phyloP scores from a whole-genome alignment of 2,329 filamentous ascomycete species.

The Coleophoma cylindrospora region DNA sequence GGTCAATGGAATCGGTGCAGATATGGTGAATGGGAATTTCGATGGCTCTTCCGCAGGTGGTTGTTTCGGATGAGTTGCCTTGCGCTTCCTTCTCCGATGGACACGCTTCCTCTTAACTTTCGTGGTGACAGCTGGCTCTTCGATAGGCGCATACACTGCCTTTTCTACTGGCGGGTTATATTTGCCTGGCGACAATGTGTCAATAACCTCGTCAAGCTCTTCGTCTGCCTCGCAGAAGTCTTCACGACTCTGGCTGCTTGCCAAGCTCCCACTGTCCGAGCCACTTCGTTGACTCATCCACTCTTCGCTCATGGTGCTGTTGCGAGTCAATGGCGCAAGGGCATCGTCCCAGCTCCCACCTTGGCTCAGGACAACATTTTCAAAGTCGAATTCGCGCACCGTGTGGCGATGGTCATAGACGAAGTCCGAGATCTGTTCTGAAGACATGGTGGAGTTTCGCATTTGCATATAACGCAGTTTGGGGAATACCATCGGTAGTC shows the following conservation, averaged over 20 bases:
- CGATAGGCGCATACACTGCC: neutral
- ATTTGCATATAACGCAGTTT: constrained; percentile 64
- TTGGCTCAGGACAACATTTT: constrained; percentile 64
- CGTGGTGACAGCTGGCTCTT: constrained; percentile 7
- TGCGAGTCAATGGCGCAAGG: constrained; percentile 61
- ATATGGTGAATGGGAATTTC: neutral
- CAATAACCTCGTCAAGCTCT: constrained; percentile 14
- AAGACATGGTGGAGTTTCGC: constrained; percentile 68
- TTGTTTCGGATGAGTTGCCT: constrained; percentile 27
- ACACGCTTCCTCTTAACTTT: constrained; percentile 41
- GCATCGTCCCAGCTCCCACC: constrained; percentile 77
- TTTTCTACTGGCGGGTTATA: constrained; percentile 1
- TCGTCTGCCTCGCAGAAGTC: constrained; percentile 18
- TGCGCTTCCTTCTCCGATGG: constrained; percentile 23
- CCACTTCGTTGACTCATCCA: constrained; percentile 30
- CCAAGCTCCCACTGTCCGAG: constrained; percentile 18
- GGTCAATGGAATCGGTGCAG: neutral
- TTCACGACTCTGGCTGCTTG: constrained; percentile 14
- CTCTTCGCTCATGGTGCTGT: constrained; percentile 30
- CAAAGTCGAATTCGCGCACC: constrained; percentile 74
- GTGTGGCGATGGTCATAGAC: constrained; percentile 62
- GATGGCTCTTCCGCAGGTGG: constrained; percentile 8
- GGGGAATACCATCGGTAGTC: constrained; percentile 59
- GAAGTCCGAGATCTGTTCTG: constrained; percentile 64
- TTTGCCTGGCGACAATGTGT: constrained; percentile 9